Conservation (phyloP, 176 grass and related monocot species). For the Bolboschoenus planiculmis region DNA sequence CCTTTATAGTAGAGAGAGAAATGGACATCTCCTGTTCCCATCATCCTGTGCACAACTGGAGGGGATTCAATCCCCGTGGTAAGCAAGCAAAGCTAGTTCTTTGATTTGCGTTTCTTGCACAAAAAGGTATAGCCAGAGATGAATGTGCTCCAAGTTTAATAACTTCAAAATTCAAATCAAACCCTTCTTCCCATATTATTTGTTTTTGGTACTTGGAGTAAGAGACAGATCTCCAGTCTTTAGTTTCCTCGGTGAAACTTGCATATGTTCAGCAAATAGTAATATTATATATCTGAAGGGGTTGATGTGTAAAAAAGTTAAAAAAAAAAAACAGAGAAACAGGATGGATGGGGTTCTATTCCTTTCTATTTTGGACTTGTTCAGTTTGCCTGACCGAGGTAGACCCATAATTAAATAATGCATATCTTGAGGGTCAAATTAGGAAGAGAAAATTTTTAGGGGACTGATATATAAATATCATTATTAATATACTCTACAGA, state of each 20-base stretch:
- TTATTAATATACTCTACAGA: too few species aligned
- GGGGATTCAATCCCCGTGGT: background rate
- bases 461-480: too few species aligned
- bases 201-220: background rate
- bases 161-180: too few species aligned
- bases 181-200: background rate
- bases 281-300: background rate
- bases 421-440: background rate
- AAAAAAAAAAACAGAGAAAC: background rate
- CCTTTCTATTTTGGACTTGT: slow-evolving; percentile 1
- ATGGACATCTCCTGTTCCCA: background rate
- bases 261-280: background rate
- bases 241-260: background rate
- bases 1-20: background rate
- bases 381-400: background rate
- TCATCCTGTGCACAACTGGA: background rate
- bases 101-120: background rate
- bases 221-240: background rate
- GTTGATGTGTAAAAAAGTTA: background rate
- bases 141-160: background rate
- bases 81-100: background rate
- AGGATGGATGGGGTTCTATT: background rate
- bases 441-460: background rate
- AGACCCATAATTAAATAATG: background rate
- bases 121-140: background rate